Evolutionary conservation across 768 basidiomycete genomes (phyloP).

Genomic region (Termitomyces heimii): DNA sequence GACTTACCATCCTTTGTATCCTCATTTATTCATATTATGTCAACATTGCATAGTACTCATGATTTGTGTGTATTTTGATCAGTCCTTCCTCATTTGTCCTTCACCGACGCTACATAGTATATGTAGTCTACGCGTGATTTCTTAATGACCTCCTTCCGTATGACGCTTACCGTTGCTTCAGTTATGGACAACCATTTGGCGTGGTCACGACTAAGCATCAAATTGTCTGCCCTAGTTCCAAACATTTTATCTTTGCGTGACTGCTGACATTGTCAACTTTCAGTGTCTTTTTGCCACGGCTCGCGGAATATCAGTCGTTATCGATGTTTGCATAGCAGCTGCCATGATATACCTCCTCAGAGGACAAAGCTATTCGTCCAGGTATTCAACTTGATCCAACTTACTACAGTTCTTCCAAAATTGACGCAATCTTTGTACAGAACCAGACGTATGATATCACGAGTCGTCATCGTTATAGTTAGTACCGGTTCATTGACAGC

Average conservation of each 20-base stretch:
- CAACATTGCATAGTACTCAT: no score
- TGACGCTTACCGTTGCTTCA: no score
- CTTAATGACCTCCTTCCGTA: no score
- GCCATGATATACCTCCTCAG: not conserved
- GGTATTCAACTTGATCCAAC: not conserved
- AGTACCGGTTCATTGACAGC: slow-evolving; percentile 1
- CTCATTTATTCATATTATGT: not conserved
- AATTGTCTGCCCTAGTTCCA: no score
- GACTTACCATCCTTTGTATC: no score
- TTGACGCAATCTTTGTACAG: not conserved
- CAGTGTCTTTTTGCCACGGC: not conserved
- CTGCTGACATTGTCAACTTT: not conserved
- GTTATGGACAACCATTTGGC: no score
- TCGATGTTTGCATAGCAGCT: not conserved
- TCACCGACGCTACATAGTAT: not conserved
- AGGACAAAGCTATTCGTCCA: not conserved
- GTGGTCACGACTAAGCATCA: no score
- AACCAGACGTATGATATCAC: not conserved
- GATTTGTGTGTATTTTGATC: no score
- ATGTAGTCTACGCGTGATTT: not conserved
- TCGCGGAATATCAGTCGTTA: not conserved
- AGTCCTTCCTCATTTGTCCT: no score
- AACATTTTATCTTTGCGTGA: no score
- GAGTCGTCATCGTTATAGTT: not conserved
- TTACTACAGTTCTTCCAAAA: no score